These are phyloP conservation scores for Solanum pennellii DNA, from an alignment of 257 asterid species.

Conservation along the genomic window DNA sequence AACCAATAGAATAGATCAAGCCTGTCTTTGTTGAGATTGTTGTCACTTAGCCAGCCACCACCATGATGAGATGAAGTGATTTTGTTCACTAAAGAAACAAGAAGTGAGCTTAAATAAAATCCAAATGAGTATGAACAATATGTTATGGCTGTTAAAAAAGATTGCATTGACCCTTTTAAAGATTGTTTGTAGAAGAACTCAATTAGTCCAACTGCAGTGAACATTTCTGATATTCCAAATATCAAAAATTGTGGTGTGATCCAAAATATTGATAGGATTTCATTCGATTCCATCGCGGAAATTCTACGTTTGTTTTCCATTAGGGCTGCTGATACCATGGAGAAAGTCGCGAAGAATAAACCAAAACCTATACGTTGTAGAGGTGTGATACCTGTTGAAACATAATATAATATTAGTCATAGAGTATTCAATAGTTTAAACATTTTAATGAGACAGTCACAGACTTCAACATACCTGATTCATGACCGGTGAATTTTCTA, in stretches of 20 bases:
- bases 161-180: constrained; percentile 48
- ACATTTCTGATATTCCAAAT: constrained; percentile 83
- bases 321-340: constrained; percentile 81
- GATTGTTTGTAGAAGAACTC: constrained; percentile 85
- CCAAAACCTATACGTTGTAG: constrained; percentile 69
- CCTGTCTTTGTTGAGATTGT: constrained; percentile 60
- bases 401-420: not conserved
- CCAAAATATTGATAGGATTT: constrained; percentile 54
- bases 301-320: constrained; percentile 54
- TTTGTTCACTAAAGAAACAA: constrained; percentile 68
- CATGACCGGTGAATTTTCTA: constrained; percentile 50
- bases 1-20: constrained; percentile 76
- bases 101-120: constrained; percentile 62
- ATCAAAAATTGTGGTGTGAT: constrained; percentile 77
- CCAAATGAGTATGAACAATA: constrained; percentile 91
- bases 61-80: constrained; percentile 19
- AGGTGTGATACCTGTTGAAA: constrained; percentile 42
- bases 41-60: constrained; percentile 79
- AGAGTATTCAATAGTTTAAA: not conserved
- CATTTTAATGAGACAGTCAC: not conserved
- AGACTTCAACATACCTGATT: constrained; percentile 7
- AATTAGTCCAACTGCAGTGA: constrained; percentile 82
- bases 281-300: constrained; percentile 1
- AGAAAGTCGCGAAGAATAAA: constrained; percentile 58
- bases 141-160: constrained; percentile 67